Evolutionary conservation across 2,329 filamentous ascomycete species (phyloP), one percentile per base, ranked within the genome.

Genomic region (Diaporthe caulivora): DNA sequence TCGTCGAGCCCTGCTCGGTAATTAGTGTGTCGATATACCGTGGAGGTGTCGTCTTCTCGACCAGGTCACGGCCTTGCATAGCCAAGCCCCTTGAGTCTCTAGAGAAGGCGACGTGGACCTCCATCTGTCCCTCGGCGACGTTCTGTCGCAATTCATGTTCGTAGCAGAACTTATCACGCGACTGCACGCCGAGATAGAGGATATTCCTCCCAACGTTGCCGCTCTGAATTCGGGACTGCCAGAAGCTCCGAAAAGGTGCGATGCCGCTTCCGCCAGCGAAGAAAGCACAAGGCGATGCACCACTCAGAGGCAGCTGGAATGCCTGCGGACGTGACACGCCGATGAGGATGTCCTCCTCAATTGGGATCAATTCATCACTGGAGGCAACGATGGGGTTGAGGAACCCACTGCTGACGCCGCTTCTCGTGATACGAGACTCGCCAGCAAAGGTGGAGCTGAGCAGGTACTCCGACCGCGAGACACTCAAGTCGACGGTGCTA

Each of bases 211-310:
- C 86, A 8, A 86, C 83, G 0, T 83, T 80, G 10, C 58, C 58
- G 0, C 81, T 79, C 5, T 81, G 81, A 8, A 82, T 80, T 0
- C 87, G 84, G 15, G 85, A 81, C 77, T 88, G 86, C 87, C 87
- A 89, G 77, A 89, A 89, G 65, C 86, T 86, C 6, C 87, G 81
- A 79, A 89, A 89, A 0, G 87, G 87, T 0, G 87, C 87, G 34
- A 89, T 88, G 1, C 87, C 87, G 54, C 85, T 87, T 0, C 87
- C 87, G 17, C 87, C 87, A 0, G 87, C 87, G 76, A 89, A 89
- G 76, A 86, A 86, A 0, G 86, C 86, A 26, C 87, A 87, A 0
- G 87, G 87, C 0, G 86, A 85, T 42, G 86, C 86, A 18, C 83
- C 81, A 47, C 88, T 86, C 7, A 87, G 80, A 0, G 88, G 87